Base-by-base conservation (phyloP, 495 filamentous ascomycete species). In the Sporormia fimetaria region DNA sequence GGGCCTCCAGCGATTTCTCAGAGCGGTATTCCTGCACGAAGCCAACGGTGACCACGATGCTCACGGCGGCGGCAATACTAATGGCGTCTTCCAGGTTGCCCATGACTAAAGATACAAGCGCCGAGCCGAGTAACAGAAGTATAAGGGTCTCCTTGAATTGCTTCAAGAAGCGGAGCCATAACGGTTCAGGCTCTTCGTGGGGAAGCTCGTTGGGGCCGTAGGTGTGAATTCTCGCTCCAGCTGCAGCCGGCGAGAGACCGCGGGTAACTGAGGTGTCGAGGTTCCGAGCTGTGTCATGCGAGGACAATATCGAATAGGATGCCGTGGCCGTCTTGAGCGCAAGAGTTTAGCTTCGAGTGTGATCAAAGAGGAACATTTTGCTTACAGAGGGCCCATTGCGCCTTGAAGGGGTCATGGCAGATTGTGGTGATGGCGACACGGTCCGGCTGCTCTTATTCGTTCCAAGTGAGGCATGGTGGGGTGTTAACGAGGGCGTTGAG, bases 1-100 rank as follows among this genome's bases (percentile, higher is more conserved):
- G 67, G 33, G 90, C 90, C 60, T 96, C 90, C 55, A 99, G 74
- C 2, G 87, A 94, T 63, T 96, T 93, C 58, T 99, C 92, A 27
- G 88, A 95, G 42, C 92, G 74, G 58, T 95, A 96, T 61, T 99
- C 90, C 57, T 99, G 90, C 40, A 96, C 74, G 55, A 99, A 99
- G 8, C 86, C 90, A 36, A 96, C 90, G 1, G 82, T 82, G 25
- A 96, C 87, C 12, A 99, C 90, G 56, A 99, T 96, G 30, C 86
- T 90, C 5, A 99, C 90, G 1, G 90, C 90, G 22, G 93, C 73
- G 1, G 88, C 67, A 53, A 99, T 99, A 61, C 87, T 95, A 52
- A 96, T 65, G 4, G 92, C 92, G 66, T 99, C 90, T 50, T 95
- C 87, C 63, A 79, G 76, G 56, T 99, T 96, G 20, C 90, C 87